Evolutionary conservation across 257 asterid species (phyloP), one percentile per base, ranked within the genome.

Genomic region (Nicotiana paniculata): DNA sequence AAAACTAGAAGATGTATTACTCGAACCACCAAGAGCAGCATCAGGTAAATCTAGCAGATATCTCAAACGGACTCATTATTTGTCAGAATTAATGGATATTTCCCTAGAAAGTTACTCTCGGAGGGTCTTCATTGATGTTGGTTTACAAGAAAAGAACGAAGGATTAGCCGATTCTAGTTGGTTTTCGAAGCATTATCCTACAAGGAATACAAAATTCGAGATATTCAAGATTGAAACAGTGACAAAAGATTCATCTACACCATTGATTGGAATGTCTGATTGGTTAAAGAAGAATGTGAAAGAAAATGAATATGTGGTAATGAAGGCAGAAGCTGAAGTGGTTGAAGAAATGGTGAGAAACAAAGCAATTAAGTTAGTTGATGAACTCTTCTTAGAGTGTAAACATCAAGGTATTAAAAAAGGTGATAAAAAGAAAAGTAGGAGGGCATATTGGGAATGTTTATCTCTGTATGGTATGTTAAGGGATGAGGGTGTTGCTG

Each of bases 371-470:
- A 85, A 80, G 39, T 85, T 95, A 1, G 92, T 93, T 66, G 99
- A 95, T 81, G 97, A 93, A 72, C 62, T 95, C 84, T 92, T 95
- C 81, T 67, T 95, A 87, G 97, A 90, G 85, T 95, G 99, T 79
- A 88, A 88, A 85, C 91, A 94, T 81, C 89, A 91, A 68, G 93
- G 87, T 15, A 85, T 82, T 18, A 82, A 81, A 76, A 84, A 80
- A 30, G 85, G 85, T 15, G 86, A 33, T 24, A 82, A 39, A 39
- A 69, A 80, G 57, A 89, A 85, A 35, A 88, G 86, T 80, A 84
- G 89, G 84, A 91, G 91, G 88, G 93, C 97, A 9, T 95, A 93
- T 83, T 95, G 99, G 98, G 93, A 93, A 84, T 95, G 98, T 72
- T 85, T 93, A 84, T 89, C 90, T 16, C 77, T 95, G 87, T 95